Percentiles rank a stretch among this genome's conserved stretches.
phyloP scores from a whole-genome alignment of 257 asterid species.

The Solanum peruvianum region DNA sequence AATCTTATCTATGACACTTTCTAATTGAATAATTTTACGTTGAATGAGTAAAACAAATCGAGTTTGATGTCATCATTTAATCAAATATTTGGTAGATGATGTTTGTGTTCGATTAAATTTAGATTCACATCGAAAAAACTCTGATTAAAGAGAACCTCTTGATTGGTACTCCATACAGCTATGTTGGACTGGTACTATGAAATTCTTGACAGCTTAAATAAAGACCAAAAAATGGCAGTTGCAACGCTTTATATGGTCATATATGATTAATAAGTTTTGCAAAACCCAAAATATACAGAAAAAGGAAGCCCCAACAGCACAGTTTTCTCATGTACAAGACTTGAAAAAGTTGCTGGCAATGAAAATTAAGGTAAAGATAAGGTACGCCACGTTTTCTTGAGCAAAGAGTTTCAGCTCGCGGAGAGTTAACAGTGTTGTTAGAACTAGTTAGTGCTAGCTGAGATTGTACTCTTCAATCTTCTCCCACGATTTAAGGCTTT shows the following conservation, averaged over 20 bases:
- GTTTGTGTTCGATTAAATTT: neutral
- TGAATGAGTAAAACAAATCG: neutral
- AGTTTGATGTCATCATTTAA: neutral
- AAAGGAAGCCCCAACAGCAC: neutral
- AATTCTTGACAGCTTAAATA: neutral
- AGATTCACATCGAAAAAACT: no score
- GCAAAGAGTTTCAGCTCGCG: neutral
- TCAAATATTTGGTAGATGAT: neutral
- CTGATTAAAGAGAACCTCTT: neutral
- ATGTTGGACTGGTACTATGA: neutral
- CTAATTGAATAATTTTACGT: neutral
- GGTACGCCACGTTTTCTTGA: neutral
- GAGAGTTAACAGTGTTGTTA: neutral
- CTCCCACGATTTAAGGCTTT: slow-evolving; percentile 83
- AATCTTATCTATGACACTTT: neutral
- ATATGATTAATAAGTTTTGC: neutral
- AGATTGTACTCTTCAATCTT: slow-evolving; percentile 45
- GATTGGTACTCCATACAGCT: neutral
- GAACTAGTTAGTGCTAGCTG: neutral
- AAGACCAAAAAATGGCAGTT: neutral
- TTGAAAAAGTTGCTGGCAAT: neutral
- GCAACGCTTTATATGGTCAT: neutral
- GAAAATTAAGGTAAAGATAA: neutral
- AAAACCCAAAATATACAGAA: neutral
- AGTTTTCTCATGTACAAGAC: neutral